Conservation (phyloP, 2,329 filamentous ascomycete species). For the Nannizzia gypsea region DNA sequence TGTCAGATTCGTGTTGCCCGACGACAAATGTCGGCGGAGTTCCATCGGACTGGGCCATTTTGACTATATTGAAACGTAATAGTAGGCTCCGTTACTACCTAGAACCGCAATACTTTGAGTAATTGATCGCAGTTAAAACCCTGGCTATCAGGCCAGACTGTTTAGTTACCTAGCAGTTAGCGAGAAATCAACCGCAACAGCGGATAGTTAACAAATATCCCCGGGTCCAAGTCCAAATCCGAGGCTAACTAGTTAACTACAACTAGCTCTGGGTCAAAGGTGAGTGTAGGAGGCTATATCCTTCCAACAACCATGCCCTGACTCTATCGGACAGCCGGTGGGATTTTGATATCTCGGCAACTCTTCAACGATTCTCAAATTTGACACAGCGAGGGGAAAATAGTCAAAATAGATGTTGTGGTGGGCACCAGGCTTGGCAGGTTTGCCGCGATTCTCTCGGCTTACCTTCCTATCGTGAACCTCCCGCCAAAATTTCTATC, state of each 20-base stretch:
- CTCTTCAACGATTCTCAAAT: not conserved
- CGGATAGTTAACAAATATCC: not conserved
- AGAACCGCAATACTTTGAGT: too few species aligned
- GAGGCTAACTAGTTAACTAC: not conserved
- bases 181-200: not conserved
- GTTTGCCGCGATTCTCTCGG: slow-evolving; percentile 12
- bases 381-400: not conserved
- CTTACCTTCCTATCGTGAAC: slow-evolving; percentile 20
- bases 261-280: not conserved
- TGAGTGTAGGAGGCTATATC: not conserved
- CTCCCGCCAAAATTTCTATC: not conserved
- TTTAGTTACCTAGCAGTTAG: not conserved
- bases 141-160: too few species aligned
- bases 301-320: not conserved
- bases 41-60: slow-evolving; percentile 15
- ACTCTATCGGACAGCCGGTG: not conserved
- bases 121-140: too few species aligned
- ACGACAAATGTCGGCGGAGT: slow-evolving; percentile 43
- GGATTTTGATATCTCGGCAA: not conserved
- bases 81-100: too few species aligned
- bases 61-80: too few species aligned
- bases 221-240: not conserved
- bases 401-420: not conserved
- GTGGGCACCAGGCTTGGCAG: not conserved
- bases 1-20: slow-evolving; percentile 49